These are phyloP conservation scores for Rubus idaeus DNA, from an alignment of 306 rosid genomes.

Conservation along the genomic window DNA sequence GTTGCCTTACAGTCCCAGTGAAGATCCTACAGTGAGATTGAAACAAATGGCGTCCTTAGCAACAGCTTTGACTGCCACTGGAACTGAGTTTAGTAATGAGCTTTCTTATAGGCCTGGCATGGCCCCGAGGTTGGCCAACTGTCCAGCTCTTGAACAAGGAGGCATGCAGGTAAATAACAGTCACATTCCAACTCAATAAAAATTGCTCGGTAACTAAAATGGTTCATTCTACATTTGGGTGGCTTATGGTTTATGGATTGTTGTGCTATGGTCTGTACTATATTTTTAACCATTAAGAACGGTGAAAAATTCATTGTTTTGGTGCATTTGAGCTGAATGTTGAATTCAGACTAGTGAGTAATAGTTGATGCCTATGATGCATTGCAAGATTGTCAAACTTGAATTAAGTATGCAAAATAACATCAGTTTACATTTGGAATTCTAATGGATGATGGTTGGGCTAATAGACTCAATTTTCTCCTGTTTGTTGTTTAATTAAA, in stretches of 20 bases:
- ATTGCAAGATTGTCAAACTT: no score
- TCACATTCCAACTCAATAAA: neutral
- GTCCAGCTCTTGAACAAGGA: conserved; percentile 59
- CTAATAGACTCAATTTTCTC: no score
- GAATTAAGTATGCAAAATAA: no score
- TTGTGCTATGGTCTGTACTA: neutral
- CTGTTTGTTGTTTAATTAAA: no score
- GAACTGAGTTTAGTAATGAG: conserved; percentile 62
- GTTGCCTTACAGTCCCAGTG: conserved; percentile 54
- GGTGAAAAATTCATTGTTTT: neutral
- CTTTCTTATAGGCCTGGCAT: conserved; percentile 68
- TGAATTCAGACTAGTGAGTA: neutral
- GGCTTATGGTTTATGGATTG: neutral
- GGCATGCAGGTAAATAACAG: conserved; percentile 80
- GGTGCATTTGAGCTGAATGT: neutral
- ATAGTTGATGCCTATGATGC: no score
- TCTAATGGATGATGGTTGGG: no score
- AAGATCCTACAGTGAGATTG: conserved; percentile 61
- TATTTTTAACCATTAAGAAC: neutral
- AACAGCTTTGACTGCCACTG: conserved; percentile 76
- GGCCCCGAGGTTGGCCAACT: conserved; percentile 78
- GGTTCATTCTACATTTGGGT: neutral
- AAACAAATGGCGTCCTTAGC: conserved; percentile 94
- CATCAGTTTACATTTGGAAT: no score
- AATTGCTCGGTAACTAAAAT: neutral